Conservation (phyloP, 371 early-diverging fungal species). For the Lichtheimia hyalospora region DNA sequence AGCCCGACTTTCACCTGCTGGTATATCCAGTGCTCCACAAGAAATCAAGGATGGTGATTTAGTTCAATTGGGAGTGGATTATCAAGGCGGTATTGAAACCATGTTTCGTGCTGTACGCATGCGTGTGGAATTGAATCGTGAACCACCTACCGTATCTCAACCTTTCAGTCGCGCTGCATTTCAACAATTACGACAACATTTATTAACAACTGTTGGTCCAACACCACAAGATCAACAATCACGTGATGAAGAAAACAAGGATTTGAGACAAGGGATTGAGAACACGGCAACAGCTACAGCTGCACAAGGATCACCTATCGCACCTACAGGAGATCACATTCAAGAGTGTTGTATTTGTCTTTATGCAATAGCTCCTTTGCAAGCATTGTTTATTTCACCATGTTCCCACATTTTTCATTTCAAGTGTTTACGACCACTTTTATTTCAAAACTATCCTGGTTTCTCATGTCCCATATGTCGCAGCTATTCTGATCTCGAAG, state of each 20-base stretch:
- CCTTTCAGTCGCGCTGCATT: constrained; percentile 25
- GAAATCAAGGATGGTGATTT: constrained; percentile 81
- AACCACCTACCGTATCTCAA: constrained; percentile 13
- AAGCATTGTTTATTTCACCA: constrained; percentile 94
- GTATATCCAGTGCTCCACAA: constrained; percentile 71
- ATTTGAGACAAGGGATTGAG: neutral
- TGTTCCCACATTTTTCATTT: constrained; percentile 98
- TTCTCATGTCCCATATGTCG: constrained; percentile 95
- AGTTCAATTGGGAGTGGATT: constrained; percentile 89
- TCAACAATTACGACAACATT: constrained; percentile 25
- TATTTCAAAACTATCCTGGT: constrained; percentile 69
- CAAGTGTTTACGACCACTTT: constrained; percentile 82
- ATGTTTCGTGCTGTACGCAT: constrained; percentile 83
- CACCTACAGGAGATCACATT: constrained; percentile 7
- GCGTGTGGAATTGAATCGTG: constrained; percentile 78
- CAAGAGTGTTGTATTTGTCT: constrained; percentile 98
- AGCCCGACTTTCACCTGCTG: constrained; percentile 76
- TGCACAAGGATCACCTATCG: neutral
- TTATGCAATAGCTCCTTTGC: constrained; percentile 88
- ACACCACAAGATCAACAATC: neutral
- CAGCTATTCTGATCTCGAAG: constrained; percentile 91
- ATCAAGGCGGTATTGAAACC: constrained; percentile 82
- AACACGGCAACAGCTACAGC: neutral
- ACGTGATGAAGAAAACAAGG: neutral
- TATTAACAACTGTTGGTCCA: constrained; percentile 8